Evolutionary conservation across 139 green algal genomes (phyloP).

Genomic region (Micractinium sp.): DNA sequence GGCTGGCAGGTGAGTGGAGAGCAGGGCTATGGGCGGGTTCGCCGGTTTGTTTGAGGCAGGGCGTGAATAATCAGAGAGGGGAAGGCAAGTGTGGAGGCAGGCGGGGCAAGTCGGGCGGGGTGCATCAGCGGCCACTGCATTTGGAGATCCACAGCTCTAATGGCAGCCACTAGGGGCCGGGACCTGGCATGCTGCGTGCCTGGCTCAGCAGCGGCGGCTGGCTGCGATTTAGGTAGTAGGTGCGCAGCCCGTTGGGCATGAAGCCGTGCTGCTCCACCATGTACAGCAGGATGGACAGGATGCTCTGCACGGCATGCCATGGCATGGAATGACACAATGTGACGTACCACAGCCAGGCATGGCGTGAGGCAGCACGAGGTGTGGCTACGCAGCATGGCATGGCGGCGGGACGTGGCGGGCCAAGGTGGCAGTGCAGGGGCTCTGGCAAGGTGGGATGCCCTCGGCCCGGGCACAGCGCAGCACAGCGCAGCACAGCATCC

Average conservation of each 20-base stretch:
- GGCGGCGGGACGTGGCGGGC: too few species aligned
- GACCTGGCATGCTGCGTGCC: background rate
- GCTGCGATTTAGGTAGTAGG: constrained; percentile 96
- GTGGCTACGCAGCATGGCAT: too few species aligned
- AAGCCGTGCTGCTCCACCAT: constrained; percentile 74
- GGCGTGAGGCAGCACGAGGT: too few species aligned
- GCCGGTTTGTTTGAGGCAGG: too few species aligned
- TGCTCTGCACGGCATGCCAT: background rate
- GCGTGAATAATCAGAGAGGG: too few species aligned
- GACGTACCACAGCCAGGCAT: too few species aligned
- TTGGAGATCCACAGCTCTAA: background rate
- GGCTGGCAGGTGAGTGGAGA: background rate
- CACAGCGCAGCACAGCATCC: too few species aligned
- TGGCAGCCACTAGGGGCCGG: background rate
- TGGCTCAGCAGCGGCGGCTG: constrained; percentile 89
- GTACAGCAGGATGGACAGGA: constrained; percentile 81
- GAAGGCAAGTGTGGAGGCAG: too few species aligned
- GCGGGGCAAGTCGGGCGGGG: too few species aligned
- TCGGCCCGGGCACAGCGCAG: too few species aligned
- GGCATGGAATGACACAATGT: background rate
- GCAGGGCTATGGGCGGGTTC: background rate
- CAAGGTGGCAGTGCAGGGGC: too few species aligned
- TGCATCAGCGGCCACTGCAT: background rate
- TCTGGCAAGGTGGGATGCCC: too few species aligned
- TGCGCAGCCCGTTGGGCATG: constrained; percentile 90